Evolutionary conservation across 148 eudicot species (phyloP).

Genomic region (Talinum fruticosum): DNA sequence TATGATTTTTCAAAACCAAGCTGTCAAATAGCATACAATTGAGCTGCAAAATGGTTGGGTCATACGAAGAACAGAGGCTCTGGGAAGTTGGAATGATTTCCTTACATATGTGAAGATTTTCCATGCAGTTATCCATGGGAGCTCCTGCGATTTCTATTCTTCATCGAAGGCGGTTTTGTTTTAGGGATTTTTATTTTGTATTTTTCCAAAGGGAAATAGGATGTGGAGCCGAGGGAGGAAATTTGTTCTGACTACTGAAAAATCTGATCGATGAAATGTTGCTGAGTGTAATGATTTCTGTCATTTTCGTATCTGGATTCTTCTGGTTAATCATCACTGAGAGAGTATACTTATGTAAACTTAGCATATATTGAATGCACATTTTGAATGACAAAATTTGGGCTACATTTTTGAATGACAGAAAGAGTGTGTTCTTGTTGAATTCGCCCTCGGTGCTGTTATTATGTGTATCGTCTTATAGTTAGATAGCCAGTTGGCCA

Average conservation of each 20-base stretch:
- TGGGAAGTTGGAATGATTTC: not conserved
- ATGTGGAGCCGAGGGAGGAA: not conserved
- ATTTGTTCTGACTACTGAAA: slow-evolving; percentile 3
- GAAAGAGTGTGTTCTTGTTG: no score
- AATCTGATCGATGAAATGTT: slow-evolving; percentile 16
- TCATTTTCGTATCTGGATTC: slow-evolving; percentile 12
- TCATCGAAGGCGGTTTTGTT: not conserved
- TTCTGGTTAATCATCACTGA: not conserved
- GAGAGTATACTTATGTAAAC: not conserved
- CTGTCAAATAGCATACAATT: slow-evolving; percentile 20
- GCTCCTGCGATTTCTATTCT: not conserved
- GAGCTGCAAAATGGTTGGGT: slow-evolving; percentile 12
- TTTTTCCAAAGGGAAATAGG: not conserved
- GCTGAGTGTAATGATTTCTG: slow-evolving; percentile 20
- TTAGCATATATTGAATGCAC: not conserved
- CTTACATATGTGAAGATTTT: not conserved
- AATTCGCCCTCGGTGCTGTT: no score
- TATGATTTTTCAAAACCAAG: slow-evolving; percentile 35
- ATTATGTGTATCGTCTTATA: no score
- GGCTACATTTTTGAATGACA: no score
- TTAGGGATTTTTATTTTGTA: not conserved
- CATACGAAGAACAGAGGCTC: not conserved
- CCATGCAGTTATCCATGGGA: not conserved
- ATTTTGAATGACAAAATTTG: not conserved
- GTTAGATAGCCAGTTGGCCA: no score